These are phyloP conservation scores for Rhinocladiella similis DNA, from an alignment of 2,329 filamentous ascomycete genomes.

Conservation along the genomic window DNA sequence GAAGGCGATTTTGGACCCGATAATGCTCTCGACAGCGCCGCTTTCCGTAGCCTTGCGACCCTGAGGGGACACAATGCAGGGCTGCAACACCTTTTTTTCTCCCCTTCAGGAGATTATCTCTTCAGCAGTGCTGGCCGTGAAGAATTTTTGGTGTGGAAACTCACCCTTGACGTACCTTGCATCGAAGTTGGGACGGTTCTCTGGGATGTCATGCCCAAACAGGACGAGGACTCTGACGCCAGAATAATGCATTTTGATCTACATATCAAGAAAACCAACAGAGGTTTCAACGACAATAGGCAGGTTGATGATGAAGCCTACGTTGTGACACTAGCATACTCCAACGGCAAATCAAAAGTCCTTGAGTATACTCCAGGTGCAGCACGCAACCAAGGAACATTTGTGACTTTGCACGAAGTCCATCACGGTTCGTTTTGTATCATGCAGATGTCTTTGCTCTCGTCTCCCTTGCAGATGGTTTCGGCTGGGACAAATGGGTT, in stretches of 20 bases:
- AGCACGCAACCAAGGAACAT: constrained; percentile 8
- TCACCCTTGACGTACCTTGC: constrained; percentile 54
- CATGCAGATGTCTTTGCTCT: constrained; percentile 43
- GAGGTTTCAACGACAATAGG: not conserved
- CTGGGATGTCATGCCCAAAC: constrained; percentile 50
- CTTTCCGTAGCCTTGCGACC: constrained; percentile 38
- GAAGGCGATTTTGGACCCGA: no score
- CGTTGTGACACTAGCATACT: constrained; percentile 70
- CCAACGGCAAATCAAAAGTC: constrained; percentile 74
- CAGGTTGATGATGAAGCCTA: not conserved
- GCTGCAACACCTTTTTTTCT: constrained; percentile 79
- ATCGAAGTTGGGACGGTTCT: constrained; percentile 55
- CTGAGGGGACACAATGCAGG: constrained; percentile 79
- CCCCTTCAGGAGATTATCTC: constrained; percentile 64
- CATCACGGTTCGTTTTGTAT: constrained; percentile 24
- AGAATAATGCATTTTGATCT: constrained; percentile 79
- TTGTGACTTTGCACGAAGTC: constrained; percentile 15
- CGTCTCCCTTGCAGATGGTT: constrained; percentile 1
- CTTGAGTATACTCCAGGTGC: constrained; percentile 40
- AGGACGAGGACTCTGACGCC: constrained; percentile 62
- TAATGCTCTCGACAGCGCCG: not conserved
- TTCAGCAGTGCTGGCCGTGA: constrained; percentile 87
- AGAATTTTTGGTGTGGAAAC: constrained; percentile 83
- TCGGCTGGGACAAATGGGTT: constrained; percentile 76
- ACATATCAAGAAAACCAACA: not conserved